phyloP scores from a whole-genome alignment of 208 protist genomes.

The Wallacemonas collosoma region DNA sequence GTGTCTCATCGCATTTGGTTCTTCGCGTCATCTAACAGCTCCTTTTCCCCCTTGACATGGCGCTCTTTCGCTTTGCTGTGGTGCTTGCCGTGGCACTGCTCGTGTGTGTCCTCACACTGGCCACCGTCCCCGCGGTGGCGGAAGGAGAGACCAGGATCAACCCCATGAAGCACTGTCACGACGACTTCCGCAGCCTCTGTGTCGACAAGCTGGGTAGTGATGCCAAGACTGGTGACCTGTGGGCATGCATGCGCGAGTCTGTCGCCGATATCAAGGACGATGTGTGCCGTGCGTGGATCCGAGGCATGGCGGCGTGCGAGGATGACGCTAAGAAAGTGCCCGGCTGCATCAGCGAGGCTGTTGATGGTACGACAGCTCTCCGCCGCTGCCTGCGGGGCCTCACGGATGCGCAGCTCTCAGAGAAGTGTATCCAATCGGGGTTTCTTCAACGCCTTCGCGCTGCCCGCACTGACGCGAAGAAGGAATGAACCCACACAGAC shows the following conservation, averaged over 20 bases:
- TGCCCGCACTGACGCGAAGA: not conserved
- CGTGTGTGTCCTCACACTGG: not conserved
- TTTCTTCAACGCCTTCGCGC: constrained; percentile 26
- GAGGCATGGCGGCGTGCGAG: constrained; percentile 39
- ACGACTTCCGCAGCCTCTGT: constrained; percentile 35
- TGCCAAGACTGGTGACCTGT: constrained; percentile 22
- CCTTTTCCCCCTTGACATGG: not conserved
- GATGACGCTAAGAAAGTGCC: constrained; percentile 29
- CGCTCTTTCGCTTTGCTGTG: not conserved
- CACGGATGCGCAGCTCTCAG: constrained; percentile 21
- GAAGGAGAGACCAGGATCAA: constrained; percentile 20
- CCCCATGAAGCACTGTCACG: constrained; percentile 33
- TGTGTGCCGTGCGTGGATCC: constrained; percentile 34
- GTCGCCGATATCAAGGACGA: constrained; percentile 26
- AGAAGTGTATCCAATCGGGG: constrained; percentile 28
- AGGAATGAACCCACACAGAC: not conserved
- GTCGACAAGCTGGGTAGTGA: not conserved
- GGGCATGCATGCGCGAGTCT: constrained; percentile 46
- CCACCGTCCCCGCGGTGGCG: not conserved
- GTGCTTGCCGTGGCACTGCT: not conserved
- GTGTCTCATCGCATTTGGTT: too few species aligned
- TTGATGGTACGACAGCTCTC: constrained; percentile 28
- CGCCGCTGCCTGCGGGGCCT: constrained; percentile 36
- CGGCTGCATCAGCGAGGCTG: constrained; percentile 33
- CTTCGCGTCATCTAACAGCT: too few species aligned